Conservation (phyloP, 495 filamentous ascomycete species). For the Venustampulla echinocandica region DNA sequence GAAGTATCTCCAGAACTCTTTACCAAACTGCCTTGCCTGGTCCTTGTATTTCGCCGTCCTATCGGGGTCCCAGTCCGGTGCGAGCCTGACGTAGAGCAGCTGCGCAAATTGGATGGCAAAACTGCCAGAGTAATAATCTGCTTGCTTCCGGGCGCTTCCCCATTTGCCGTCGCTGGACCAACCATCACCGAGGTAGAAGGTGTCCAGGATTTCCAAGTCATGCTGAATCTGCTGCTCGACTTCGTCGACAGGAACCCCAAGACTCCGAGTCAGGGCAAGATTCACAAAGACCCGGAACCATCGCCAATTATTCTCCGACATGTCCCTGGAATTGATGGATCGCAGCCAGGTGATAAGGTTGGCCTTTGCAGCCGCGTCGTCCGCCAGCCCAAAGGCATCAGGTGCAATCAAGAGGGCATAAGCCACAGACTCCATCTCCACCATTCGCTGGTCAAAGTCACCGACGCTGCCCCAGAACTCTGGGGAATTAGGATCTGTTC, state of each 20-base stretch:
- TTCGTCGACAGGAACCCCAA: conserved; percentile 35
- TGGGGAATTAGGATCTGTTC: conserved; percentile 36
- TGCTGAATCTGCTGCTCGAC: conserved; percentile 33
- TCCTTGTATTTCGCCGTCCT: conserved; percentile 42
- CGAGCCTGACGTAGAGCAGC: conserved; percentile 46
- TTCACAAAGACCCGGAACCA: conserved; percentile 58
- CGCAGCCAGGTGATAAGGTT: conserved; percentile 46
- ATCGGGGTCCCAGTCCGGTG: conserved; percentile 42
- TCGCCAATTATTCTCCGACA: conserved; percentile 30
- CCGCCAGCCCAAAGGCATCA: background rate
- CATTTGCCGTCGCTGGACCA: conserved; percentile 48
- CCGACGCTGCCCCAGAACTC: conserved; percentile 47
- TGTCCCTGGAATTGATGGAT: conserved; percentile 44
- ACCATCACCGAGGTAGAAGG: conserved; percentile 49
- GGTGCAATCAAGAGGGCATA: conserved; percentile 23
- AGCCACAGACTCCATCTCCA: conserved; percentile 52
- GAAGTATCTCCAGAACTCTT: conserved; percentile 50
- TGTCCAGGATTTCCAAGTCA: conserved; percentile 52
- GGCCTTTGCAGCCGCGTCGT: conserved; percentile 19
- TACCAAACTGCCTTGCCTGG: conserved; percentile 40
- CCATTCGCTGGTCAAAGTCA: conserved; percentile 53
- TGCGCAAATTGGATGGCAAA: conserved; percentile 54
- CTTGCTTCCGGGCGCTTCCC: conserved; percentile 38
- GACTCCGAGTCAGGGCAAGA: conserved; percentile 37
- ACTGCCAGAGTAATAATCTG: conserved; percentile 55